phyloP scores from a whole-genome alignment of 441 rosid species.

The Gossypium schwendimanii region DNA sequence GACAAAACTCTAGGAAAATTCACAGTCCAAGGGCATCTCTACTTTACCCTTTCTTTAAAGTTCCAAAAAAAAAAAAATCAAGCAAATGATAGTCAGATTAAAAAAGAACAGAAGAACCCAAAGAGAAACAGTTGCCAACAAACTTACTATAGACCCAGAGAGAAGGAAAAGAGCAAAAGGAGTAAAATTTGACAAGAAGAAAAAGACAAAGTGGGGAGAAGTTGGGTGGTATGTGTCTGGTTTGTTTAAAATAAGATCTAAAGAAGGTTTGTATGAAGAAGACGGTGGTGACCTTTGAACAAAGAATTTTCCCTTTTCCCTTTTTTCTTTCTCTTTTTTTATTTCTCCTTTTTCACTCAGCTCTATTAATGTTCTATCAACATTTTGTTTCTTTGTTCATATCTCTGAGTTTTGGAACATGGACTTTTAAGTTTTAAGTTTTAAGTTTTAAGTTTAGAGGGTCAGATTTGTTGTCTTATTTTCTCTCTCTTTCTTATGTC shows the following conservation, averaged over 20 bases:
- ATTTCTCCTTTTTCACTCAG: neutral
- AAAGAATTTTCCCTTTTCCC: conserved; percentile 12
- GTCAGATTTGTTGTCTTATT: neutral
- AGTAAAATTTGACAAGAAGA: neutral
- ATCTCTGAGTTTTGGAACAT: neutral
- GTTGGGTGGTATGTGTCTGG: conserved; percentile 9
- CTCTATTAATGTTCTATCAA: neutral
- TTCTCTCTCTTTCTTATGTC: neutral
- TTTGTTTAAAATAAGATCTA: conserved; percentile 34
- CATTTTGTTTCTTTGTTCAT: neutral
- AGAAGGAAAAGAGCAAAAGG: neutral
- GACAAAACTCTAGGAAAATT: conserved; percentile 32
- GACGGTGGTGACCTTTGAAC: conserved; percentile 41
- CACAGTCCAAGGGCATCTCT: conserved; percentile 28
- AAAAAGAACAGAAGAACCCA: neutral
- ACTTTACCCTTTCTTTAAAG: conserved; percentile 7
- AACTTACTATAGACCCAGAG: conserved; percentile 8
- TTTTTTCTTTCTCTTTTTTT: neutral
- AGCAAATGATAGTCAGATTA: conserved; percentile 6
- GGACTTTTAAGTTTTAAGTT: neutral
- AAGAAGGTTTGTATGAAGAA: conserved; percentile 11
- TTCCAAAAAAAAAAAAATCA: conserved; percentile 12
- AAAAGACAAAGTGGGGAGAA: conserved; percentile 10
- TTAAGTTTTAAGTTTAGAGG: too few species aligned
- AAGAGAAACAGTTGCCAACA: neutral